Evolutionary conservation across 208 protist genomes (phyloP).

Genomic region (Trypanosoma lewisi): DNA sequence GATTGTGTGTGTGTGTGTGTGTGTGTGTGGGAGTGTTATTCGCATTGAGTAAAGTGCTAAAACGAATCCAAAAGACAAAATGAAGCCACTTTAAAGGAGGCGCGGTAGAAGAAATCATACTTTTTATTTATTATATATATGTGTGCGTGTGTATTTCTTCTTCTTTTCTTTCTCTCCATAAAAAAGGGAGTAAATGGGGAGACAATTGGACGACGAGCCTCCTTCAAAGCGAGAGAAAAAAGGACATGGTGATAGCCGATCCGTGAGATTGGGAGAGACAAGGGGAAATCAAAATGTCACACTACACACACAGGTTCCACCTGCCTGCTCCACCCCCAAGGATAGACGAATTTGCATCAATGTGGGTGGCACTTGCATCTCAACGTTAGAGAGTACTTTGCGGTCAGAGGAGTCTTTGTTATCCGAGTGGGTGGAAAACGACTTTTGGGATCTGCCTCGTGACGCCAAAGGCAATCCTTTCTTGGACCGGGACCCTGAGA

Average conservation of each 20-base stretch:
- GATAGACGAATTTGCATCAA: conserved; percentile 56
- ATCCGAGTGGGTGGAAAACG: conserved; percentile 52
- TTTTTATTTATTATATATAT: no score
- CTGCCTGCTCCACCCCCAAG: background rate
- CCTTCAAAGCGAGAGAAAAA: background rate
- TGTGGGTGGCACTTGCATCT: conserved; percentile 67
- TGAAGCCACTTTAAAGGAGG: no score
- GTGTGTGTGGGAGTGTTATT: no score
- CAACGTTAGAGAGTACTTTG: conserved; percentile 72
- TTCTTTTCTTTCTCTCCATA: conserved; percentile 24
- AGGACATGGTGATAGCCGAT: background rate
- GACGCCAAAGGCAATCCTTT: conserved; percentile 75
- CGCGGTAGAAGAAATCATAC: no score
- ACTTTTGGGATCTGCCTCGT: conserved; percentile 71
- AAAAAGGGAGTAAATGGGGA: conserved; percentile 24
- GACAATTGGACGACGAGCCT: conserved; percentile 10
- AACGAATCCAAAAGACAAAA: no score
- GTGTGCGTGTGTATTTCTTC: no score
- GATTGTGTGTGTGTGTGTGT: no score
- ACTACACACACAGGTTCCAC: background rate
- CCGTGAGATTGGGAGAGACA: background rate
- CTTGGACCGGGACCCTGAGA: conserved; percentile 78
- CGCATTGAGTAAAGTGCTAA: no score
- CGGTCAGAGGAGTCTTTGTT: conserved; percentile 55
- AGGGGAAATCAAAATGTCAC: conserved; percentile 3